Conservation (phyloP, 805 yeast genomes). For the Kluyveromyces aestuarii region DNA sequence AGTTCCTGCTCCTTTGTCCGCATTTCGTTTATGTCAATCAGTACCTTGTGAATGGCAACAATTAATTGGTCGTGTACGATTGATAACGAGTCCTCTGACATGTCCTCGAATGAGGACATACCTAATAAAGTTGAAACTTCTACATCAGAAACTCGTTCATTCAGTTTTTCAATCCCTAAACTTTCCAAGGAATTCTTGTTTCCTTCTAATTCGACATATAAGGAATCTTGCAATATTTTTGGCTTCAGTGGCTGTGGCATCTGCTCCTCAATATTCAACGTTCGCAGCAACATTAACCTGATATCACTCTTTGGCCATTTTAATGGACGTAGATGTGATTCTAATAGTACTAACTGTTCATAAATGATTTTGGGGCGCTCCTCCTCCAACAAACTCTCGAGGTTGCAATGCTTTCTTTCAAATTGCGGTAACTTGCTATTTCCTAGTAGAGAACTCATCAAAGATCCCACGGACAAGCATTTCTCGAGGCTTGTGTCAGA, state of each 20-base stretch:
- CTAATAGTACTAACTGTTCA: constrained; percentile 21
- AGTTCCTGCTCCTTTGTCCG: constrained; percentile 37
- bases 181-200: not conserved
- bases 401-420: not conserved
- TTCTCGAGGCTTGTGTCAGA: not conserved
- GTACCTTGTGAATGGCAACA: constrained; percentile 18
- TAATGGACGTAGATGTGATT: constrained; percentile 15
- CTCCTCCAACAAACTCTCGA: constrained; percentile 14
- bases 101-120: constrained; percentile 3
- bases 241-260: not conserved
- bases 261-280: constrained; percentile 17
- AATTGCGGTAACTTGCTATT: not conserved
- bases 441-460: not conserved
- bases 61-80: constrained; percentile 22
- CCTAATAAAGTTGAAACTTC: constrained; percentile 4
- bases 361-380: constrained; percentile 26
- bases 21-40: constrained; percentile 28
- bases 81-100: constrained; percentile 9
- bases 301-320: constrained; percentile 22
- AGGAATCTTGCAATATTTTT: not conserved
- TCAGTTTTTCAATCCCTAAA: not conserved
- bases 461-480: not conserved
- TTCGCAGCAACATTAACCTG: constrained; percentile 18
- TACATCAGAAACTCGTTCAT: not conserved
- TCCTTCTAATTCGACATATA: constrained; percentile 1